A percentile compares a stretch with the other conserved stretches of the same genome.
Evolutionary conservation across 495 filamentous ascomycete genomes (phyloP).

Genomic region (Choiromyces venosus): DNA sequence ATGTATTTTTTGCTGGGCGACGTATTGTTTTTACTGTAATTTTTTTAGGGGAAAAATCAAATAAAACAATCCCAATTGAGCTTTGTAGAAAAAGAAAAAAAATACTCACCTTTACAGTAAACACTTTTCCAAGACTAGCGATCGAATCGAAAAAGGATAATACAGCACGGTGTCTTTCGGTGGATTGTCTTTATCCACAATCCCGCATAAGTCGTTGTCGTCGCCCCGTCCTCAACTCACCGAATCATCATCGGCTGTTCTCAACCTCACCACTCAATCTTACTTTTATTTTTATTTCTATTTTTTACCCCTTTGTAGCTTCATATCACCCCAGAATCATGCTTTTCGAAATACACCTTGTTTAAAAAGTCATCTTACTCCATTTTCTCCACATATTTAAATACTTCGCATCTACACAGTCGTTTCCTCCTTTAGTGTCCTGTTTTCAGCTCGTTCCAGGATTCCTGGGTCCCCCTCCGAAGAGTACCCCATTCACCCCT

Average conservation of each 20-base stretch:
- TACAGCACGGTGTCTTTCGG: neutral
- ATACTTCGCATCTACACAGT: neutral
- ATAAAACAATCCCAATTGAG: too few relatives aligned
- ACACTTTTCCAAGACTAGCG: neutral
- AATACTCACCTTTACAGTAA: neutral
- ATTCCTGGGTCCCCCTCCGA: neutral
- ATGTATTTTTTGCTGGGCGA: neutral
- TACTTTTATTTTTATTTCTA: too few relatives aligned
- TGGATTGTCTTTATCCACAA: neutral
- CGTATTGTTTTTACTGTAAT: neutral
- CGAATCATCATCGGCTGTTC: neutral
- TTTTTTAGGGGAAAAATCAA: neutral
- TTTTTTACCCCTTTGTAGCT: neutral
- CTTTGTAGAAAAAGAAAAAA: neutral
- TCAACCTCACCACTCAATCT: neutral
- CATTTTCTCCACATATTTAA: neutral
- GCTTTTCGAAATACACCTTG: neutral
- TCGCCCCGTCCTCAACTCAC: neutral
- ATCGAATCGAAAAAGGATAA: neutral
- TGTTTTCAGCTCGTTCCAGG: neutral
- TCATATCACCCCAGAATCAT: neutral
- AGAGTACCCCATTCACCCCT: neutral
- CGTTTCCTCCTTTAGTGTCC: neutral
- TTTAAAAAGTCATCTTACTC: neutral
- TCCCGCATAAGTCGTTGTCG: neutral